Percentiles rank a stretch among this genome's conserved stretches.
These are phyloP conservation scores for Botrytis squamosa DNA, from an alignment of 2,329 filamentous ascomycete species.

Conservation along the genomic window DNA sequence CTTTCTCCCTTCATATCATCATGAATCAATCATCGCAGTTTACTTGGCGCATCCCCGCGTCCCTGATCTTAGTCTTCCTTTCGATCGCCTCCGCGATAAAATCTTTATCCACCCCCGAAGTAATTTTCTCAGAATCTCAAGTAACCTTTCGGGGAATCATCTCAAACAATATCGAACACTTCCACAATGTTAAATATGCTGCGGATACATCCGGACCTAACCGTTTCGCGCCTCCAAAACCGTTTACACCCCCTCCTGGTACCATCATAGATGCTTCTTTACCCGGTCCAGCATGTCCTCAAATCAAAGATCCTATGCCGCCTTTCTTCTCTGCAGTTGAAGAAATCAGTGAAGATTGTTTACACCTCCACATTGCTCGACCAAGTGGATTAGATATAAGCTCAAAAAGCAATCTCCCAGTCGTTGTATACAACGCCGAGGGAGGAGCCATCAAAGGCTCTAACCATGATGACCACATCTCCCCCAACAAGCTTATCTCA, in stretches of 20 bases:
- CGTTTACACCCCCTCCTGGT: not conserved
- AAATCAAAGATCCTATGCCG: slow-evolving; percentile 14
- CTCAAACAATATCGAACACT: slow-evolving; percentile 14
- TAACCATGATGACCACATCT: not conserved
- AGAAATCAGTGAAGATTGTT: slow-evolving; percentile 20
- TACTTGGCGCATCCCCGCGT: not conserved
- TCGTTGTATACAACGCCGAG: slow-evolving; percentile 18
- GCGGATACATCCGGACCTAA: slow-evolving; percentile 15
- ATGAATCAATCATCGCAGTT: not conserved
- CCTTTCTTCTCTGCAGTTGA: slow-evolving; percentile 12
- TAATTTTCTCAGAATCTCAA: not conserved
- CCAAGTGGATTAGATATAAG: not conserved
- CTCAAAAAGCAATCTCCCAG: slow-evolving; percentile 11
- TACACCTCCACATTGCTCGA: slow-evolving; percentile 14
- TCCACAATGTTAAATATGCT: slow-evolving; percentile 15
- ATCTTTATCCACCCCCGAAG: not conserved
- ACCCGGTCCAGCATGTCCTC: slow-evolving; percentile 17
- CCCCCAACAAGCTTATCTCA: not conserved
- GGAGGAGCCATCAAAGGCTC: slow-evolving; percentile 19
- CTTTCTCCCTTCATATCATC: not conserved
- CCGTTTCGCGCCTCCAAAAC: slow-evolving; percentile 16
- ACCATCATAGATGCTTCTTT: slow-evolving; percentile 8
- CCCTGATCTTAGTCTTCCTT: not conserved
- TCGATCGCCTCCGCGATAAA: not conserved
- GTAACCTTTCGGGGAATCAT: not conserved